Conservation (phyloP, 139 green algal genomes). For the Eudorina sp. region DNA sequence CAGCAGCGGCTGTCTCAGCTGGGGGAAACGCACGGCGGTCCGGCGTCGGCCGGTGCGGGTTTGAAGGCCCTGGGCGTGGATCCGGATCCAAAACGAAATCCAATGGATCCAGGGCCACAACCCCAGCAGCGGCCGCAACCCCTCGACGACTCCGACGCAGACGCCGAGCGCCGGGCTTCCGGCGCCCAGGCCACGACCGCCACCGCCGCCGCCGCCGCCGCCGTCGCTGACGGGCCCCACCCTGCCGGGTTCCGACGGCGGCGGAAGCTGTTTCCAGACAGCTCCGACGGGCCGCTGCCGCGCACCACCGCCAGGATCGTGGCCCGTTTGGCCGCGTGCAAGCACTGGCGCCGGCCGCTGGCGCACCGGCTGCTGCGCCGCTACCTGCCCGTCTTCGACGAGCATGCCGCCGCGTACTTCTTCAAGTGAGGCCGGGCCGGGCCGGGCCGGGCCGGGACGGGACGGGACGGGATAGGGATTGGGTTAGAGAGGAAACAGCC, state of each 20-base stretch:
- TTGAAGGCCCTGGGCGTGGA: too few species aligned
- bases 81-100: too few species aligned
- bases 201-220: neutral
- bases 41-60: too few species aligned
- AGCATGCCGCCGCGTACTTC: slow-evolving; percentile 42
- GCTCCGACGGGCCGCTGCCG: neutral
- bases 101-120: too few species aligned
- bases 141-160: too few species aligned
- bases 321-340: slow-evolving; percentile 6
- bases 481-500: too few species aligned
- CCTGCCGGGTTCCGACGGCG: slow-evolving; percentile 12
- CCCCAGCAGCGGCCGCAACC: too few species aligned
- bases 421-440: slow-evolving; percentile 21
- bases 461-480: too few species aligned
- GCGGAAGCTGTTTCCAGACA: slow-evolving; percentile 6
- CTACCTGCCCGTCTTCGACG: slow-evolving; percentile 35
- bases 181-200: too few species aligned
- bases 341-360: slow-evolving; percentile 22
- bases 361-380: slow-evolving; percentile 3
- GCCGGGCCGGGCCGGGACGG: neutral
- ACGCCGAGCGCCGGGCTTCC: too few species aligned
- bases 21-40: too few species aligned
- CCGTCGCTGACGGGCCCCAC: neutral
- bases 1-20: too few species aligned
- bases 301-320: slow-evolving; percentile 30